Percentiles rank a stretch among this genome's conserved stretches.
Evolutionary conservation across 1,284 basidiomycete genomes (phyloP).

Genomic region (Pisolithus thermaeus): DNA sequence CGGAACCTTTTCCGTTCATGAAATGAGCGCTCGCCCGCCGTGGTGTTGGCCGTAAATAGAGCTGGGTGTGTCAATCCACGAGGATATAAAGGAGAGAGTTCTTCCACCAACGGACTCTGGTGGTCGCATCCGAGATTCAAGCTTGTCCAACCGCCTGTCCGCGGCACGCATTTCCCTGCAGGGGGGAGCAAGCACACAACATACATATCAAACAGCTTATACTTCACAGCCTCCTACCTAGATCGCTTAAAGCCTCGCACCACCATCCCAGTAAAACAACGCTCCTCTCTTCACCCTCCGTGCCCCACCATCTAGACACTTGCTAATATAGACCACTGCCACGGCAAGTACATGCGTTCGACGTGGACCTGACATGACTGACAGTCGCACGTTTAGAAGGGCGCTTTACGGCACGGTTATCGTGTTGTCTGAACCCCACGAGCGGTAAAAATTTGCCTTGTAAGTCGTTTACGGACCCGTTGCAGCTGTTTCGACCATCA

Average conservation of each 20-base stretch:
- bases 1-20: conserved; percentile 24
- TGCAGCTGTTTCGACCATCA: conserved; percentile 5
- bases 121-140: conserved; percentile 13
- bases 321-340: neutral
- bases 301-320: neutral
- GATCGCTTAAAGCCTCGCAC: neutral
- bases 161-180: neutral
- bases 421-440: no score
- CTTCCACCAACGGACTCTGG: conserved; percentile 1
- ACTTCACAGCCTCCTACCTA: neutral
- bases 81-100: conserved; percentile 25
- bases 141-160: conserved; percentile 9
- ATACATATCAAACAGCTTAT: neutral
- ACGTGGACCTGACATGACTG: neutral
- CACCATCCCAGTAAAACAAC: neutral
- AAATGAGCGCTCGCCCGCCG: conserved; percentile 25
- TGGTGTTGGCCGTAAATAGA: conserved; percentile 27
- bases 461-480: conserved; percentile 24
- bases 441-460: neutral
- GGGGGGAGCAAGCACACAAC: neutral
- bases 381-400: no score
- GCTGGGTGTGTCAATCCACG: conserved; percentile 22
- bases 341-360: neutral
- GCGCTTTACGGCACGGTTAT: neutral
- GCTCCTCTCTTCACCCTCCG: neutral